Percentiles rank a stretch among this genome's conserved stretches.
phyloP scores from a whole-genome alignment of 2,329 filamentous ascomycete genomes.

The Colletotrichum sp. region DNA sequence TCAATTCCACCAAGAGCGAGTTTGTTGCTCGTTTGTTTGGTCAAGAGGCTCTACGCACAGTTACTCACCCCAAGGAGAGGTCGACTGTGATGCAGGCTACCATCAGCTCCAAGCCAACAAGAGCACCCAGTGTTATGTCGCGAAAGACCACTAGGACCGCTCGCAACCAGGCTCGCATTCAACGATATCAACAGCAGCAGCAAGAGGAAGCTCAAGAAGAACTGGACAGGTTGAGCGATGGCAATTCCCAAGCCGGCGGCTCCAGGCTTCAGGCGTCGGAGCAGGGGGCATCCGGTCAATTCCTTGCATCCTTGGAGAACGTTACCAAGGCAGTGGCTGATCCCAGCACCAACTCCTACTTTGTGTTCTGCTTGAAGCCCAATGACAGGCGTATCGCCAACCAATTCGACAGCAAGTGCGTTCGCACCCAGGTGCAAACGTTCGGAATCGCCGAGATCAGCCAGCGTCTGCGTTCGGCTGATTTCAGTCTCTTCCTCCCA shows the following conservation, averaged over 20 bases:
- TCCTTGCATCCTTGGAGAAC: slow-evolving; percentile 86
- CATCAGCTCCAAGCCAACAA: slow-evolving; percentile 92
- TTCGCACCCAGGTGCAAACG: slow-evolving; percentile 91
- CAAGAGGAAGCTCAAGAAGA: slow-evolving; percentile 46
- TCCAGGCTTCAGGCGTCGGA: slow-evolving; percentile 56
- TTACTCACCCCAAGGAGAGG: slow-evolving; percentile 91
- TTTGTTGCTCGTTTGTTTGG: slow-evolving; percentile 92
- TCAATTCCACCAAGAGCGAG: slow-evolving; percentile 84
- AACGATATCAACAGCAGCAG: slow-evolving; percentile 43
- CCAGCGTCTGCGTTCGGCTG: slow-evolving; percentile 87
- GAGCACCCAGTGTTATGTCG: slow-evolving; percentile 91
- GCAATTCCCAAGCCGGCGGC: slow-evolving; percentile 45
- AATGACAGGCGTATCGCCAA: slow-evolving; percentile 98
- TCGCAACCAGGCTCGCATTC: slow-evolving; percentile 26
- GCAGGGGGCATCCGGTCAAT: slow-evolving; percentile 85
- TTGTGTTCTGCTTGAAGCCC: slow-evolving; percentile 95
- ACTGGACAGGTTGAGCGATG: slow-evolving; percentile 55
- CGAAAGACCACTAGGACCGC: slow-evolving; percentile 65
- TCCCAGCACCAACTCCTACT: slow-evolving; percentile 89
- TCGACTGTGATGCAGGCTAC: slow-evolving; percentile 94
- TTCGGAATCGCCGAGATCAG: slow-evolving; percentile 98
- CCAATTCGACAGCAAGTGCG: slow-evolving; percentile 98
- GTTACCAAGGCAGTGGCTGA: slow-evolving; percentile 86
- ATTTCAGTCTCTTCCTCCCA: slow-evolving; percentile 94
- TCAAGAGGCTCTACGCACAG: slow-evolving; percentile 91